These are phyloP conservation scores for Gossypium davidsonii DNA, from an alignment of 441 rosid species.

Conservation along the genomic window DNA sequence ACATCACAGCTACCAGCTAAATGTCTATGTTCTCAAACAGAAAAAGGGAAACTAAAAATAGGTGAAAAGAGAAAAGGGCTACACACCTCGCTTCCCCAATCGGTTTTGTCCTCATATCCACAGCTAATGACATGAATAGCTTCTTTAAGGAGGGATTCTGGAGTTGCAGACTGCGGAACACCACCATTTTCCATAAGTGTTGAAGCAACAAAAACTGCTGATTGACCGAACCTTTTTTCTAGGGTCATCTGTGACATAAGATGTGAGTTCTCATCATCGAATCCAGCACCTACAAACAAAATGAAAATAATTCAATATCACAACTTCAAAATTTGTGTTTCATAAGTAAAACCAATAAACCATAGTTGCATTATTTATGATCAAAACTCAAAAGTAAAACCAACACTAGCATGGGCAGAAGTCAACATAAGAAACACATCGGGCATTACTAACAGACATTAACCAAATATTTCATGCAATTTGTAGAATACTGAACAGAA, in stretches of 20 bases:
- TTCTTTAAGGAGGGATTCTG: conserved; percentile 87
- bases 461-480: no score
- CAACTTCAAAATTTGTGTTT: not conserved
- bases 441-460: no score
- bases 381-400: not conserved
- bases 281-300: conserved; percentile 65
- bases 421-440: no score
- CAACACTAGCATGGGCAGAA: not conserved
- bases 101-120: conserved; percentile 90
- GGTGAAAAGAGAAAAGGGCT: not conserved
- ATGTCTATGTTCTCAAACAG: not conserved
- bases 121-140: conserved; percentile 98
- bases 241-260: conserved; percentile 95
- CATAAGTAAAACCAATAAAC: not conserved
- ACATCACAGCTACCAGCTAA: not conserved
- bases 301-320: conserved; percentile 3
- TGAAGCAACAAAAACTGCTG: conserved; percentile 92
- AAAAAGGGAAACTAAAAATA: not conserved
- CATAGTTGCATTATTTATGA: conserved; percentile 2
- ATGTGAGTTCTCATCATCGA: conserved; percentile 87
- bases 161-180: conserved; percentile 83
- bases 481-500: no score
- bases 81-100: conserved; percentile 86
- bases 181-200: conserved; percentile 97
- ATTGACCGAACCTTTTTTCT: conserved; percentile 88